Evolutionary conservation across 2,329 filamentous ascomycete genomes (phyloP).

Genomic region (Acrocalymma vagum): DNA sequence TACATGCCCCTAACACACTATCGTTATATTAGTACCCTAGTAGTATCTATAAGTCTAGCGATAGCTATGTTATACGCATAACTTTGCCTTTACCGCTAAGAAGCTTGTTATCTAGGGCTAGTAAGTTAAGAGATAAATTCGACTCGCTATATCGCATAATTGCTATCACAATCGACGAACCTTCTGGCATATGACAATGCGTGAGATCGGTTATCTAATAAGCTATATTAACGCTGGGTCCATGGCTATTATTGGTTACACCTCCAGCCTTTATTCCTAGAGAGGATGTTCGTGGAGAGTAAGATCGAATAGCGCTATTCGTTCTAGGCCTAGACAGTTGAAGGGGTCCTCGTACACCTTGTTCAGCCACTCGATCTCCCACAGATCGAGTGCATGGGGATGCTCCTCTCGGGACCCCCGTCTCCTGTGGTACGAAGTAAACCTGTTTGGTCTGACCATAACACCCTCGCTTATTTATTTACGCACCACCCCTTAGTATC

Average conservation of each 20-base stretch:
- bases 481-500: too few species aligned
- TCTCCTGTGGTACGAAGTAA: too few species aligned
- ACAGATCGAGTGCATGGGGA: too few species aligned
- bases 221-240: slow-evolving; percentile 5
- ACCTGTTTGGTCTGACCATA: too few species aligned
- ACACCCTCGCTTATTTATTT: too few species aligned
- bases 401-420: too few species aligned
- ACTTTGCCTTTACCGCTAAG: slow-evolving; percentile 16
- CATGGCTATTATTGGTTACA: slow-evolving; percentile 7
- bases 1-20: slow-evolving; percentile 10
- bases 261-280: slow-evolving; percentile 7
- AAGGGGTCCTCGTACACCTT: too few species aligned
- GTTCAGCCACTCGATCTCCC: too few species aligned
- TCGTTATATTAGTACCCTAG: slow-evolving; percentile 15
- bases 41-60: slow-evolving; percentile 18
- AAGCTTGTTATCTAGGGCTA: slow-evolving; percentile 10
- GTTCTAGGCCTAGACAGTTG: slow-evolving; percentile 9
- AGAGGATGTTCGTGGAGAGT: slow-evolving; percentile 6
- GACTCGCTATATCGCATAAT: slow-evolving; percentile 13
- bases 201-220: slow-evolving; percentile 16
- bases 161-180: slow-evolving; percentile 15
- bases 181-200: slow-evolving; percentile 10
- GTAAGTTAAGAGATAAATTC: slow-evolving; percentile 9
- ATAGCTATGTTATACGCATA: too few species aligned
- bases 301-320: slow-evolving; percentile 7